Evolutionary conservation across 2,329 filamentous ascomycete species (phyloP).

Genomic region (Rosellinia necatrix): DNA sequence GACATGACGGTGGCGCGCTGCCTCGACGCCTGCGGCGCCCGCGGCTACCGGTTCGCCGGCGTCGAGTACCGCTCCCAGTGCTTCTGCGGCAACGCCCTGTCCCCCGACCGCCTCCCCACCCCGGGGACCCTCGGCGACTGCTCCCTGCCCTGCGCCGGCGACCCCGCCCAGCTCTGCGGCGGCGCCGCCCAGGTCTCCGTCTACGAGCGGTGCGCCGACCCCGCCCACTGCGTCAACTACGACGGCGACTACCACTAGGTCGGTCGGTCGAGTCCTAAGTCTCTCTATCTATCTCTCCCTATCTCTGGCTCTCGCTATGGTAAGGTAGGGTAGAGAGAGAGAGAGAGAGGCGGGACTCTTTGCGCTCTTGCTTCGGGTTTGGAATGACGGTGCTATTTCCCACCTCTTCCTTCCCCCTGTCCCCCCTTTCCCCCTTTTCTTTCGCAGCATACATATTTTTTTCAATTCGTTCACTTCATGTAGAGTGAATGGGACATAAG

Average conservation of each 20-base stretch:
- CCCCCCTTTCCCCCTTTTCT: too few relatives aligned
- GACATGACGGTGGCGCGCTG: slow-evolving; percentile 39
- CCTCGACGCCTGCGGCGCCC: slow-evolving; percentile 26
- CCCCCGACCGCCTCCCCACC: slow-evolving; percentile 42
- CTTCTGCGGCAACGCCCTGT: slow-evolving; percentile 38
- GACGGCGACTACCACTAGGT: not conserved
- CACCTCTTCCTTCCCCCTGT: too few relatives aligned
- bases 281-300: too few relatives aligned
- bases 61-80: slow-evolving; percentile 36
- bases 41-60: slow-evolving; percentile 32
- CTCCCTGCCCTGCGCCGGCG: slow-evolving; percentile 45
- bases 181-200: slow-evolving; percentile 42
- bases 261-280: too few relatives aligned
- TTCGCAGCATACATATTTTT: too few relatives aligned
- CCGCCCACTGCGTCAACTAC: slow-evolving; percentile 32
- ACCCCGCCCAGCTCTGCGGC: slow-evolving; percentile 44
- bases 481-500: too few relatives aligned
- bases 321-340: too few relatives aligned
- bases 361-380: too few relatives aligned
- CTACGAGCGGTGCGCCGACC: slow-evolving; percentile 43
- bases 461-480: too few relatives aligned
- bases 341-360: too few relatives aligned
- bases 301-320: too few relatives aligned
- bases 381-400: too few relatives aligned
- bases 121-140: slow-evolving; percentile 50